These are phyloP conservation scores for Ophiostoma populinum DNA, from an alignment of 2,329 filamentous ascomycete species.

Conservation along the genomic window DNA sequence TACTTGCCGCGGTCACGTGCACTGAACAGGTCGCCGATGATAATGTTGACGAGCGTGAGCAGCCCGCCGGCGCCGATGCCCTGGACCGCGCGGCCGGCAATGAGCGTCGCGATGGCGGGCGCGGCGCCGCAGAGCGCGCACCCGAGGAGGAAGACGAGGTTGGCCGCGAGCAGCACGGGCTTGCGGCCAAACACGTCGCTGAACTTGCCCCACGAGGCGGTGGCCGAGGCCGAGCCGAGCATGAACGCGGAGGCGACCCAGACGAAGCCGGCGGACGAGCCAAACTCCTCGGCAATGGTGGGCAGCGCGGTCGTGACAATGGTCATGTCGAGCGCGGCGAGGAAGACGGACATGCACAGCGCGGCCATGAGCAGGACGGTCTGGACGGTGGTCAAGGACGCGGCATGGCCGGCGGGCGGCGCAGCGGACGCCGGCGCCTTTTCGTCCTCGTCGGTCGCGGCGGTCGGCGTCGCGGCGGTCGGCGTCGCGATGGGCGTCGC, in stretches of 20 bases:
- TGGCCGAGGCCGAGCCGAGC: conserved; percentile 48
- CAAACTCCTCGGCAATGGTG: conserved; percentile 44
- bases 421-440: not conserved
- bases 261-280: conserved; percentile 52
- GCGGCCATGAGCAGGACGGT: conserved; percentile 7
- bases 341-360: conserved; percentile 23
- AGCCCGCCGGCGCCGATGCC: conserved; percentile 39
- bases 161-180: conserved; percentile 32
- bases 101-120: conserved; percentile 31
- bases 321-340: conserved; percentile 39
- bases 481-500: not conserved
- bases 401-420: not conserved
- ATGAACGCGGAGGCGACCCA: conserved; percentile 66
- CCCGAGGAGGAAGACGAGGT: conserved; percentile 34
- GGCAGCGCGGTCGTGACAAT: conserved; percentile 52
- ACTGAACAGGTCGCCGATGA: conserved; percentile 28
- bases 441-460: not conserved
- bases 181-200: conserved; percentile 43
- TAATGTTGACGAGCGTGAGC: conserved; percentile 42
- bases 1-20: conserved; percentile 13
- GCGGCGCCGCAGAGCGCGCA: conserved; percentile 36
- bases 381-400: conserved; percentile 2
- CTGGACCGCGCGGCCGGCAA: conserved; percentile 37
- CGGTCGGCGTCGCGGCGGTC: not conserved
- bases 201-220: conserved; percentile 52